Evolutionary conservation across 2,329 filamentous ascomycete genomes (phyloP).

Genomic region (Stemphylium beticola): DNA sequence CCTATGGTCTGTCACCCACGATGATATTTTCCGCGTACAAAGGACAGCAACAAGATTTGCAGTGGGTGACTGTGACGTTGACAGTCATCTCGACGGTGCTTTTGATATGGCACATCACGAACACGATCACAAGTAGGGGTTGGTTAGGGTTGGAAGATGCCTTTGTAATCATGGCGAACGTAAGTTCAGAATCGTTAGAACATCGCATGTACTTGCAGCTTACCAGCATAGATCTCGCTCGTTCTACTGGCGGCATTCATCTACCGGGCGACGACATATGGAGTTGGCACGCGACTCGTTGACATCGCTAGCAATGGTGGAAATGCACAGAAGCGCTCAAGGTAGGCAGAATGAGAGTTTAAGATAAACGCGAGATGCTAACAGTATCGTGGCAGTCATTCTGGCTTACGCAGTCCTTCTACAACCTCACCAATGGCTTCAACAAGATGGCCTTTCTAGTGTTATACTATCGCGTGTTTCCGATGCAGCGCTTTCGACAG

Average conservation of each 20-base stretch:
- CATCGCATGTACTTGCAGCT: too few species aligned
- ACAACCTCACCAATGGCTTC: conserved; percentile 31
- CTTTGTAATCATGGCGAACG: conserved; percentile 30
- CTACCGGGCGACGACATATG: conserved; percentile 22
- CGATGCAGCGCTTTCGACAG: conserved; percentile 22
- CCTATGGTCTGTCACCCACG: too few species aligned
- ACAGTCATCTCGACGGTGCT: conserved; percentile 23
- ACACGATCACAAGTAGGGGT: conserved; percentile 30
- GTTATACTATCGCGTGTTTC: conserved; percentile 34
- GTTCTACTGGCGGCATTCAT: conserved; percentile 17
- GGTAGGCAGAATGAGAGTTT: background rate
- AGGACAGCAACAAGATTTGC: conserved; percentile 28
- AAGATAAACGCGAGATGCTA: background rate
- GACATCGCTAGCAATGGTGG: conserved; percentile 28
- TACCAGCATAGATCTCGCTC: too few species aligned
- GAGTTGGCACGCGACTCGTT: conserved; percentile 25
- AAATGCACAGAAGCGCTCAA: conserved; percentile 21
- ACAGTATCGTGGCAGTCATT: conserved; percentile 21
- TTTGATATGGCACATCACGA: conserved; percentile 21
- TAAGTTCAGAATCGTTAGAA: conserved; percentile 1
- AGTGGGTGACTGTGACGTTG: conserved; percentile 29
- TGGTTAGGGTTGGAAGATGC: conserved; percentile 35
- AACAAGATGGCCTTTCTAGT: conserved; percentile 36
- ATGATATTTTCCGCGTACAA: conserved; percentile 24
- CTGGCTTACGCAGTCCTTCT: conserved; percentile 32